Conservation (phyloP, 352 stramenopile genomes). For the Ophiocytium majus region DNA sequence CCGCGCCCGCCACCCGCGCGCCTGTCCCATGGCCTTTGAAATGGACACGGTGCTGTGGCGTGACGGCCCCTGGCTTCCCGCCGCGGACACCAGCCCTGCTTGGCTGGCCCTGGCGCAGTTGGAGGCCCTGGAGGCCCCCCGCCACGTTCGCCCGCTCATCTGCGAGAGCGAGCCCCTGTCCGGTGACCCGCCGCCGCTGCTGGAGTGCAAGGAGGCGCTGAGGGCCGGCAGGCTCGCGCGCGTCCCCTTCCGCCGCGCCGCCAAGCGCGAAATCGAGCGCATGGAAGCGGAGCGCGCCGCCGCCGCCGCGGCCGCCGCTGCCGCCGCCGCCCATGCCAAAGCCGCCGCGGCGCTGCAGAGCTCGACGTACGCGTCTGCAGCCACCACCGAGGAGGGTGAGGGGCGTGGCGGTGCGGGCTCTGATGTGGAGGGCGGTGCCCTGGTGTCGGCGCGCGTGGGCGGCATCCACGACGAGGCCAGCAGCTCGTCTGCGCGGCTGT, state of each 20-base stretch:
- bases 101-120: constrained; percentile 30
- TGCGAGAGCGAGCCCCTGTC: background rate
- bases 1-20: background rate
- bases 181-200: background rate
- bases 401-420: no score
- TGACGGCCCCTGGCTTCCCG: constrained; percentile 37
- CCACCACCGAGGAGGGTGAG: no score
- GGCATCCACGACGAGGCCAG: no score
- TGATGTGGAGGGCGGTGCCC: no score
- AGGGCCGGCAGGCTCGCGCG: background rate
- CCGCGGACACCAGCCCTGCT: constrained; percentile 20
- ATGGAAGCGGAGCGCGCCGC: background rate
- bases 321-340: background rate
- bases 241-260: background rate
- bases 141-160: background rate
- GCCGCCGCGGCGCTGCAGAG: no score
- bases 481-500: no score
- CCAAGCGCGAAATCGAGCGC: background rate
- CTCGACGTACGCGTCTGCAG: no score
- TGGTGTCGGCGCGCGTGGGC: no score
- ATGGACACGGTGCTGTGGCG: constrained; percentile 51
- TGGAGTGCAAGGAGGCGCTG: constrained; percentile 8
- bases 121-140: constrained; percentile 1
- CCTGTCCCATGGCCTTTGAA: constrained; percentile 41
- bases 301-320: no score